Evolutionary conservation across 225 moss, liverwort and hornwort genomes (phyloP).

Genomic region (Climacium dendroides): DNA sequence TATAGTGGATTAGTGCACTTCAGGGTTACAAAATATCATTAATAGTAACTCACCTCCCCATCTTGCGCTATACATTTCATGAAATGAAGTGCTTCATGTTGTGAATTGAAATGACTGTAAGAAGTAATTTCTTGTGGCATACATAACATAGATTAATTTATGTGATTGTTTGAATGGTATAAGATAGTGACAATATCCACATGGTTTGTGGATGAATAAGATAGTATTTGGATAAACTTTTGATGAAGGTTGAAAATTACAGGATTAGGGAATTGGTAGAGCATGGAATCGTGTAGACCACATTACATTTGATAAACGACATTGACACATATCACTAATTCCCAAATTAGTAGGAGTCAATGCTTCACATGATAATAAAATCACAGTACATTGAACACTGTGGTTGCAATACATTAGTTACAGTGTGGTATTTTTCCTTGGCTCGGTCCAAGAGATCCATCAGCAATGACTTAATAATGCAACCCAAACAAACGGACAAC

Average conservation of each 20-base stretch:
- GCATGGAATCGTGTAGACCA: neutral
- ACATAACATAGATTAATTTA: neutral
- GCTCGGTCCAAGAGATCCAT: neutral
- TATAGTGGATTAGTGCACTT: too few species aligned
- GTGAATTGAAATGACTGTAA: too few species aligned
- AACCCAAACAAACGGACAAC: too few species aligned
- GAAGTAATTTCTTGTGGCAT: rapidly evolving
- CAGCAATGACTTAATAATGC: too few species aligned
- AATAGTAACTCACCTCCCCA: too few species aligned
- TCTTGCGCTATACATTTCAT: too few species aligned
- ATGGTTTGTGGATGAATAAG: too few species aligned
- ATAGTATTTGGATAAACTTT: too few species aligned
- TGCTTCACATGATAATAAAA: neutral
- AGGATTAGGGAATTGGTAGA: neutral
- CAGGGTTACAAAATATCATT: too few species aligned
- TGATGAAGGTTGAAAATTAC: neutral
- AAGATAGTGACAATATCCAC: neutral
- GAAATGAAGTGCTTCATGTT: neutral
- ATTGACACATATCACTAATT: neutral
- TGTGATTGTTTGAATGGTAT: neutral
- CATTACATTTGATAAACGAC: neutral
- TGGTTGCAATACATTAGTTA: neutral
- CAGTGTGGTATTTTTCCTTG: neutral
- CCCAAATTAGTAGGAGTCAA: neutral
- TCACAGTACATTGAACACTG: too few species aligned